Conservation (phyloP, 768 basidiomycete genomes). For the Tulasnella sp. region DNA sequence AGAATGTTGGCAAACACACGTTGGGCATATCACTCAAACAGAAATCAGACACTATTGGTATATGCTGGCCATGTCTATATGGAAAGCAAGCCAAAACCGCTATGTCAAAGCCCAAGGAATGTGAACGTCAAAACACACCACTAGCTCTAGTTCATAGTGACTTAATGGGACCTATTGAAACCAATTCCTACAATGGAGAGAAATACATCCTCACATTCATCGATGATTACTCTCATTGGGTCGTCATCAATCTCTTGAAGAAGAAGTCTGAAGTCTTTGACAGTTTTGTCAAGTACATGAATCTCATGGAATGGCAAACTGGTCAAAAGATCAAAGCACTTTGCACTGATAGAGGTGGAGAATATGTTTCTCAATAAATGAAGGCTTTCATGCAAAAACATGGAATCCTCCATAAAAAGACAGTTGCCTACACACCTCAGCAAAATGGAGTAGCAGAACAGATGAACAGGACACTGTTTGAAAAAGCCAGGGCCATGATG, state of each 20-base stretch:
- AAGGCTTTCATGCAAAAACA: background rate
- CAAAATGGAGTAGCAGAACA: slow-evolving; percentile 2
- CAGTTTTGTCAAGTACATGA: background rate
- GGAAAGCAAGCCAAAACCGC: too few species aligned
- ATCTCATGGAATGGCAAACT: background rate
- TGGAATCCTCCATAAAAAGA: background rate
- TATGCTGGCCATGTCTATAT: too few species aligned
- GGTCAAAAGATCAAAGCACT: background rate
- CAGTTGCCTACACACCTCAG: background rate
- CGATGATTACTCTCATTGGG: background rate
- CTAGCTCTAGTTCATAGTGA: background rate
- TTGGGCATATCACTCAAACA: too few species aligned
- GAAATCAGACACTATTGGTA: too few species aligned
- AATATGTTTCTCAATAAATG: background rate
- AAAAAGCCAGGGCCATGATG: too few species aligned
- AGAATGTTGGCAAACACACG: too few species aligned
- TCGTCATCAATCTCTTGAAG: background rate
- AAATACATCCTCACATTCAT: background rate
- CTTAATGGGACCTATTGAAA: background rate
- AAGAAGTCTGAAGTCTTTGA: background rate
- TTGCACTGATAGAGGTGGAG: background rate
- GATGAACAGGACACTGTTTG: background rate
- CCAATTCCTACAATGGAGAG: background rate
- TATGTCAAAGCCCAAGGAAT: too few species aligned
- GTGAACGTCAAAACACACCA: too few species aligned